These are phyloP conservation scores for Phytophthora cactorum DNA, from an alignment of 352 stramenopile species.

Conservation along the genomic window DNA sequence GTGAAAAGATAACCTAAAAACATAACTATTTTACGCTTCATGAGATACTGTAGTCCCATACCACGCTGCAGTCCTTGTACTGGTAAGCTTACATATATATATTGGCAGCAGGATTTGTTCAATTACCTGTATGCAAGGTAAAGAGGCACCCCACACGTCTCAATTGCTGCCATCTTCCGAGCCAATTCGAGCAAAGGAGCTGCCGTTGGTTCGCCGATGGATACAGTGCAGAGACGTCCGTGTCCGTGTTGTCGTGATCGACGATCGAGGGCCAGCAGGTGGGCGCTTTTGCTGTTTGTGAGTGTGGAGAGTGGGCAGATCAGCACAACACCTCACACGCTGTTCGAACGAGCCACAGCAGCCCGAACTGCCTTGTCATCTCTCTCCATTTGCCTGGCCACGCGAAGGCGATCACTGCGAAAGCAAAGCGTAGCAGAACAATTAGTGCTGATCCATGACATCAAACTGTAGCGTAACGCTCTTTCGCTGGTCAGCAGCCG, in stretches of 20 bases:
- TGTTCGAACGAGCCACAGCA: slow-evolving; percentile 15
- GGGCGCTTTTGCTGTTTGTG: slow-evolving; percentile 34
- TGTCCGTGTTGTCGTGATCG: slow-evolving; percentile 24
- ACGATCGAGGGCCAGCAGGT: slow-evolving; percentile 12
- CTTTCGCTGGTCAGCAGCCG: not conserved
- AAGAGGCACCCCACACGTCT: not conserved
- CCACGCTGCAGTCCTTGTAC: too few relatives aligned
- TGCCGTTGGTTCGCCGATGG: slow-evolving; percentile 6
- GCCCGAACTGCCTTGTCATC: not conserved
- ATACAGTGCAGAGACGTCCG: slow-evolving; percentile 16
- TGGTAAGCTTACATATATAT: too few relatives aligned
- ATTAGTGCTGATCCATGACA: slow-evolving; percentile 2
- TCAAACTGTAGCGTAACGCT: not conserved
- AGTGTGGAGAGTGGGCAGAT: slow-evolving; percentile 29
- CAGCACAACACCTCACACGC: slow-evolving; percentile 17
- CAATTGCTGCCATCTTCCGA: not conserved
- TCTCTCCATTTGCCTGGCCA: not conserved
- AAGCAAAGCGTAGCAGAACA: slow-evolving; percentile 18
- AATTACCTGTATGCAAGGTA: too few relatives aligned
- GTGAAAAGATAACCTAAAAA: too few relatives aligned
- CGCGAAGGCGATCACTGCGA: too few relatives aligned
- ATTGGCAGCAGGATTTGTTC: too few relatives aligned
- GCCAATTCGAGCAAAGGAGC: not conserved
- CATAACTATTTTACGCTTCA: too few relatives aligned
- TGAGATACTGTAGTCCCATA: too few relatives aligned